Evolutionary conservation across 2,329 filamentous ascomycete species (phyloP).

Genomic region (Didymella lethalis): DNA sequence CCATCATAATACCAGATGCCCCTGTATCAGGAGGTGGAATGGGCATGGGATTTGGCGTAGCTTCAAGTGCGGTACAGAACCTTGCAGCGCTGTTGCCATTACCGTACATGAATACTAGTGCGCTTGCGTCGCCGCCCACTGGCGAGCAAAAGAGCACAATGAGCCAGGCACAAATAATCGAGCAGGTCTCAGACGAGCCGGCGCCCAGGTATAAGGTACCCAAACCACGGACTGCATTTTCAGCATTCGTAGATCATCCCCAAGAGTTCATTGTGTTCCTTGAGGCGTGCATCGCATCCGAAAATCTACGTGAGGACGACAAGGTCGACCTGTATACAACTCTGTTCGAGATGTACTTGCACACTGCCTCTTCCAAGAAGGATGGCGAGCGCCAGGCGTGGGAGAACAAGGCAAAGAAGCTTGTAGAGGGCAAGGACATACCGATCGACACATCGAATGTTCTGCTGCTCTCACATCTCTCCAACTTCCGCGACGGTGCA

Average conservation of each 20-base stretch:
- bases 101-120: slow-evolving; percentile 79
- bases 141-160: slow-evolving; percentile 61
- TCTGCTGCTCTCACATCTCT: slow-evolving; percentile 87
- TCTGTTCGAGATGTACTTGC: slow-evolving; percentile 96
- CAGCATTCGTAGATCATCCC: slow-evolving; percentile 93
- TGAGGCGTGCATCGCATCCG: slow-evolving; percentile 81
- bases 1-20: slow-evolving; percentile 59
- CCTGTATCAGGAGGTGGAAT: slow-evolving; percentile 54
- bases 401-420: slow-evolving; percentile 87
- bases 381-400: slow-evolving; percentile 76
- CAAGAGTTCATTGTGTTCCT: slow-evolving; percentile 92
- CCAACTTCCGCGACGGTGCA: slow-evolving; percentile 87
- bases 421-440: slow-evolving; percentile 80
- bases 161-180: slow-evolving; percentile 62
- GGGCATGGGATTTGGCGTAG: slow-evolving; percentile 55
- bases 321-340: slow-evolving; percentile 91
- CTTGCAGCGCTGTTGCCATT: slow-evolving; percentile 83
- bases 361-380: slow-evolving; percentile 81
- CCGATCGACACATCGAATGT: slow-evolving; percentile 96
- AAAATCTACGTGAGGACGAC: slow-evolving; percentile 74
- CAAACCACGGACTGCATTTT: slow-evolving; percentile 88
- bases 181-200: slow-evolving; percentile 61
- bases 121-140: slow-evolving; percentile 62
- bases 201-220: slow-evolving; percentile 75
- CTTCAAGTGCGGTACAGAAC: slow-evolving; percentile 83